These are phyloP conservation scores for Auxenochlorella protothecoides DNA, from an alignment of 139 green algal species.

Conservation along the genomic window DNA sequence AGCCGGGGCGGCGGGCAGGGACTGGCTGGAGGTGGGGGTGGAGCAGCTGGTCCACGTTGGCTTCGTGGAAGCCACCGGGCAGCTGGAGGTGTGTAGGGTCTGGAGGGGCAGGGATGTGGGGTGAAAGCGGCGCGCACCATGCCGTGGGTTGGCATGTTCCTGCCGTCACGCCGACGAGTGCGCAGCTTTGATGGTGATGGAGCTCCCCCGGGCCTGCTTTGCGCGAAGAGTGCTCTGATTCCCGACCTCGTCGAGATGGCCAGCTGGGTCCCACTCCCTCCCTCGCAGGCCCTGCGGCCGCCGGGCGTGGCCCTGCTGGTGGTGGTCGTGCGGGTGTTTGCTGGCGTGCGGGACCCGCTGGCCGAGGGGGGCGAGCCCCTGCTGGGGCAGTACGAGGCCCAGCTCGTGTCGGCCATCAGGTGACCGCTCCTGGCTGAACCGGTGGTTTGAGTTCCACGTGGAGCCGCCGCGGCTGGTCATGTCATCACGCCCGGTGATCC, in stretches of 20 bases:
- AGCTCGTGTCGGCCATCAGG: constrained; percentile 61
- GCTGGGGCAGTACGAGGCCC: constrained; percentile 72
- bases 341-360: constrained; percentile 45
- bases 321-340: constrained; percentile 37
- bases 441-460: too few species aligned
- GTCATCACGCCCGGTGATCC: too few species aligned
- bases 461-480: too few species aligned
- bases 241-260: background rate
- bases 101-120: background rate
- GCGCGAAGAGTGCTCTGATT: too few species aligned
- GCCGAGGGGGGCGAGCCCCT: constrained; percentile 28
- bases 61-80: constrained; percentile 61
- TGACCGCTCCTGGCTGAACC: background rate
- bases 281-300: constrained; percentile 44
- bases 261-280: background rate
- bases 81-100: constrained; percentile 20
- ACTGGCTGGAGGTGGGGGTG: constrained; percentile 57
- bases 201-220: too few species aligned
- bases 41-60: constrained; percentile 66
- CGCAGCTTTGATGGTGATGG: too few species aligned
- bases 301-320: constrained; percentile 48
- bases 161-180: too few species aligned
- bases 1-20: constrained; percentile 9
- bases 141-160: too few species aligned
- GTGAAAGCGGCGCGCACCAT: too few species aligned